A percentile compares a stretch with the other conserved stretches of the same genome.
phyloP scores from a whole-genome alignment of 768 basidiomycete species.

The Tubosaeta brunneosetosa region DNA sequence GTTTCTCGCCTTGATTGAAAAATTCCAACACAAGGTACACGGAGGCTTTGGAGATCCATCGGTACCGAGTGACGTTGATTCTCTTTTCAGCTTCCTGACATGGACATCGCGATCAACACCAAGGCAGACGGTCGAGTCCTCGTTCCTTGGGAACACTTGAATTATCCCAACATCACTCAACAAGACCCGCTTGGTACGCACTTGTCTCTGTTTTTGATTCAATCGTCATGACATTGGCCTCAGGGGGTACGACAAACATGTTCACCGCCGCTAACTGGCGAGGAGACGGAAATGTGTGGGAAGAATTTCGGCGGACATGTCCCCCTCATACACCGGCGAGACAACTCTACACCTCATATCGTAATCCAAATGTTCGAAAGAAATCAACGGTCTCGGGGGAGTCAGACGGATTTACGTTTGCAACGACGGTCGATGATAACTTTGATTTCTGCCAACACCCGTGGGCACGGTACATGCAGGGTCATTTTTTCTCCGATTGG shows the following conservation, averaged over 20 bases:
- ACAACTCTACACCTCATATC: conserved; percentile 74
- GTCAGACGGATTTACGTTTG: conserved; percentile 58
- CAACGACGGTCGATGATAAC: conserved; percentile 51
- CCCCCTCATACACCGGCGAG: conserved; percentile 73
- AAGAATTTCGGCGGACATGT: conserved; percentile 88
- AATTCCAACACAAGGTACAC: conserved; percentile 57
- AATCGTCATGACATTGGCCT: neutral
- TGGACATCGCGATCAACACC: conserved; percentile 93
- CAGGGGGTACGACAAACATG: conserved; percentile 51
- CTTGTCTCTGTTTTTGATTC: neutral
- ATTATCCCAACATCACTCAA: conserved; percentile 63
- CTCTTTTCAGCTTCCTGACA: conserved; percentile 68
- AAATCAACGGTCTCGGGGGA: conserved; percentile 26
- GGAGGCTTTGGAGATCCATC: conserved; percentile 9
- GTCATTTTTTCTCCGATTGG: conserved; percentile 98
- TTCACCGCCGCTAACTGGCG: conserved; percentile 78
- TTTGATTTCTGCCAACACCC: conserved; percentile 80
- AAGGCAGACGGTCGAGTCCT: conserved; percentile 92
- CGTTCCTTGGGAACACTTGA: conserved; percentile 83
- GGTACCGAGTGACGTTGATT: neutral
- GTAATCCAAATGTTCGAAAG: conserved; percentile 38
- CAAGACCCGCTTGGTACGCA: conserved; percentile 32
- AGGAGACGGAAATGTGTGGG: conserved; percentile 84
- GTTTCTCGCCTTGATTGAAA: conserved; percentile 71
- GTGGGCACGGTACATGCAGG: conserved; percentile 84